Base-by-base conservation (phyloP, 768 basidiomycete genomes). In the Mycena polygramma region DNA sequence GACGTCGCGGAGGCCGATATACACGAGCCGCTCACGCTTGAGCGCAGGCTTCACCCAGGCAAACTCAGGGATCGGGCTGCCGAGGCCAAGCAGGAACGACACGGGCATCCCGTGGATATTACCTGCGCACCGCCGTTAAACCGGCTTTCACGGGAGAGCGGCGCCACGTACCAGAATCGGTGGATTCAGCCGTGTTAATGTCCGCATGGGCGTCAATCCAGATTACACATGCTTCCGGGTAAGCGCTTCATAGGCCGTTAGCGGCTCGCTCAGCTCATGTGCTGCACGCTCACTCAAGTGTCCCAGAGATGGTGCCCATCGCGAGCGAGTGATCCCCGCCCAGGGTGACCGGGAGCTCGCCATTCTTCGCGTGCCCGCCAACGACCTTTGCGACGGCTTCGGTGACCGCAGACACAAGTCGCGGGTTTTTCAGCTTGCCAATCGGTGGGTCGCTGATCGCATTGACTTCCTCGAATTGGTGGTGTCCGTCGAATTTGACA, bases 31-130 rank as follows among this genome's bases (percentile, higher is more conserved):
- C 45, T 91, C 87, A 1, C 94, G 84, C 78, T 84, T 90, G 43
- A 99, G 86, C 30, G 83, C 76, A 45, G 90, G 90, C 78, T 90
- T 89, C 72, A 79, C 85, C 90, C 83, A 91, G 64, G 81, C 77
- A 64, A 84, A 88, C 68, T 83, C 85, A 20, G 84, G 75, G 14
- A 86, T 77, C 65, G 81, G 70, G 68, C 75, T 76, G 35, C 83
- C 92, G 78, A 81, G 88, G 79, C 80, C 94, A 79, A 88, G 81
- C 58, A 99, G 89, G 89, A 99, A 99, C 7, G 98, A 95, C 52
- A 99, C 89, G 24, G 98, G 98, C 92, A 98, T 98, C 70, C 98
- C 98, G 81, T 99, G 98, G 54, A 99, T 92, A 81, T 99, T 98
- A 37, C 97, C 97, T 88, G 77, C 43, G 10, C 9, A 22, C 37